Evolutionary conservation across 192 early-diverging fungal genomes (phyloP).

Genomic region (Linderina pennispora): DNA sequence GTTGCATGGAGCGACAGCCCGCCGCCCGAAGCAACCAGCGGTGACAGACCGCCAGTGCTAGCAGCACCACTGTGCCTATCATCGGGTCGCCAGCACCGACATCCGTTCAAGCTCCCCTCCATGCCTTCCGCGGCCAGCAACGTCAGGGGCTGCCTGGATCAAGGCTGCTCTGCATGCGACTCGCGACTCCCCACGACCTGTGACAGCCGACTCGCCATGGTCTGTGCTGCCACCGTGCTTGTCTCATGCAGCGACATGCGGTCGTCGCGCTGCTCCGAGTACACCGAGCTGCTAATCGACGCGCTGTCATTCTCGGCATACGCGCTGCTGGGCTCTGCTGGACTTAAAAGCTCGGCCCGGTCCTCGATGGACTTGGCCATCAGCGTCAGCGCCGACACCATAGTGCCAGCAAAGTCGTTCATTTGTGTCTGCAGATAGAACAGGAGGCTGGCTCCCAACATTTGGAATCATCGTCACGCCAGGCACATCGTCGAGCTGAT

Average conservation of each 20-base stretch:
- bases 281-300: not conserved
- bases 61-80: slow-evolving; percentile 1
- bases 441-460: slow-evolving; percentile 8
- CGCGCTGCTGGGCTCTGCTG: not conserved
- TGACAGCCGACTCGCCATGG: slow-evolving; percentile 2
- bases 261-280: not conserved
- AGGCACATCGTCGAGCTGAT: slow-evolving; percentile 17
- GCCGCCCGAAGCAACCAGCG: too few relatives aligned
- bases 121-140: slow-evolving; percentile 10
- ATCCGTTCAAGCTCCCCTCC: slow-evolving; percentile 42
- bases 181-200: not conserved
- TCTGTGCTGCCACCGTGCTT: slow-evolving; percentile 3
- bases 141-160: not conserved
- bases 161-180: not conserved
- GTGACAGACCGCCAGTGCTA: too few relatives aligned
- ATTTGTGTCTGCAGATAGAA: slow-evolving; percentile 23
- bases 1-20: not conserved
- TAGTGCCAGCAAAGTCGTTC: slow-evolving; percentile 29
- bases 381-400: slow-evolving; percentile 27
- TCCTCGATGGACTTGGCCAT: slow-evolving; percentile 42
- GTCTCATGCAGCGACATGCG: slow-evolving; percentile 14
- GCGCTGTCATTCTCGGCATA: not conserved
- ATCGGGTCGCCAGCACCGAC: slow-evolving; percentile 1
- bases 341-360: slow-evolving; percentile 11
- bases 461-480: slow-evolving; percentile 24